phyloP scores from a whole-genome alignment of 2,329 filamentous ascomycete species.

The Penicillium hesseltinei region DNA sequence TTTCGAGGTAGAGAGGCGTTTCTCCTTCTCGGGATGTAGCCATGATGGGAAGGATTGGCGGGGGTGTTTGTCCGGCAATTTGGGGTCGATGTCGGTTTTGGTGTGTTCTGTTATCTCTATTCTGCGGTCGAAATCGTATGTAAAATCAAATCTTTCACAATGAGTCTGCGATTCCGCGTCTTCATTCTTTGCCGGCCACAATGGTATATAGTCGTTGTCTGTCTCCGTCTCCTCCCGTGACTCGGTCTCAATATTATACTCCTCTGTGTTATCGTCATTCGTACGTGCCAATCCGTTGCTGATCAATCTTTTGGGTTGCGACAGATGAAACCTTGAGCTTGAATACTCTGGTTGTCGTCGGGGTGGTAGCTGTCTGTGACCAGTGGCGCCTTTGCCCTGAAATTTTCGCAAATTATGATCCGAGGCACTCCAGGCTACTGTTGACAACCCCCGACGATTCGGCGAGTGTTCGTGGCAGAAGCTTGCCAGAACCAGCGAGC shows the following conservation, averaged over 20 bases:
- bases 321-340: constrained; percentile 18
- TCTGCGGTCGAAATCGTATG: constrained; percentile 7
- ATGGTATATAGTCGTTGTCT: constrained; percentile 8
- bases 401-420: constrained; percentile 19
- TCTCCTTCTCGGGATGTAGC: constrained; percentile 18
- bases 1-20: constrained; percentile 21
- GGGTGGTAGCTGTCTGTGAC: constrained; percentile 17
- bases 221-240: constrained; percentile 2
- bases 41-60: constrained; percentile 13
- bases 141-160: constrained; percentile 8
- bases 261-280: constrained; percentile 21
- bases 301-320: constrained; percentile 29
- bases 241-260: constrained; percentile 5
- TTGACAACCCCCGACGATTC: constrained; percentile 31
- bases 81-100: not conserved
- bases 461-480: constrained; percentile 51
- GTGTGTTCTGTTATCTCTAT: not conserved
- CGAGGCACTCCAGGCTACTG: constrained; percentile 19
- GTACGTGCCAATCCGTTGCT: constrained; percentile 26
- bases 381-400: constrained; percentile 17
- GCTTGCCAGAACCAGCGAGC: constrained; percentile 52
- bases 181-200: constrained; percentile 7
- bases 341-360: constrained; percentile 21
- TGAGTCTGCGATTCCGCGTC: constrained; percentile 7
- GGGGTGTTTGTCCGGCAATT: not conserved